Evolutionary conservation across 2,329 filamentous ascomycete species (phyloP).

Genomic region (Phyllosticta paracitricarpa): DNA sequence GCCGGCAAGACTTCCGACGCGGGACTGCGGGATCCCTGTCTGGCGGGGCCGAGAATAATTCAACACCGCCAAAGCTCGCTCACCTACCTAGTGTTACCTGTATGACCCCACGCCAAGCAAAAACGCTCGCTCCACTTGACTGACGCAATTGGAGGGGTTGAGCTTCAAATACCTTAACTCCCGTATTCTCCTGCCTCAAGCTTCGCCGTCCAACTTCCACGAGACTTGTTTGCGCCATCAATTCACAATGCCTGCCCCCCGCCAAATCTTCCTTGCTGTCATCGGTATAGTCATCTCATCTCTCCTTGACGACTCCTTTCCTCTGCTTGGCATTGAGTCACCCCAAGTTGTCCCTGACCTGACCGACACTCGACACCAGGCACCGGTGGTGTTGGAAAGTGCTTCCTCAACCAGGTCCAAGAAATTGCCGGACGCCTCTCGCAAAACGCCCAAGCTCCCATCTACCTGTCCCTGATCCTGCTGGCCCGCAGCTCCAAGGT

Average conservation of each 20-base stretch:
- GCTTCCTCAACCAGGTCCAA: constrained; percentile 76
- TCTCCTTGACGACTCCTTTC: background rate
- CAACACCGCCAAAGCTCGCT: constrained; percentile 4
- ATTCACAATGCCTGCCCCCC: constrained; percentile 30
- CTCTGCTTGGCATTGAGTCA: background rate
- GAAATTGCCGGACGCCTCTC: constrained; percentile 52
- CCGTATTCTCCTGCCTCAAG: background rate
- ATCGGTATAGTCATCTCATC: constrained; percentile 25
- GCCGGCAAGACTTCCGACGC: background rate
- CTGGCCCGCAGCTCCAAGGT: constrained; percentile 79
- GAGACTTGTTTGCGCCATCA: background rate
- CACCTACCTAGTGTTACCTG: background rate
- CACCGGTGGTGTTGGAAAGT: constrained; percentile 84
- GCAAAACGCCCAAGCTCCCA: constrained; percentile 44
- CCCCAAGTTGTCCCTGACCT: background rate
- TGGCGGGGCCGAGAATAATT: constrained; percentile 4
- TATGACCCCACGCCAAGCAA: background rate
- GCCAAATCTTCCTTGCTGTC: constrained; percentile 39
- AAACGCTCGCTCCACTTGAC: constrained; percentile 1
- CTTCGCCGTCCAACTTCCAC: background rate
- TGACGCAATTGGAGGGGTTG: constrained; percentile 4
- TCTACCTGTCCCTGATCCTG: constrained; percentile 69
- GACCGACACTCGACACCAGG: constrained; percentile 41
- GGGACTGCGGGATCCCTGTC: constrained; percentile 1
- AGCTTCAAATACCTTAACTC: background rate